Evolutionary conservation across 2,329 filamentous ascomycete genomes (phyloP).

Genomic region (Zasmidium citrigriseum): DNA sequence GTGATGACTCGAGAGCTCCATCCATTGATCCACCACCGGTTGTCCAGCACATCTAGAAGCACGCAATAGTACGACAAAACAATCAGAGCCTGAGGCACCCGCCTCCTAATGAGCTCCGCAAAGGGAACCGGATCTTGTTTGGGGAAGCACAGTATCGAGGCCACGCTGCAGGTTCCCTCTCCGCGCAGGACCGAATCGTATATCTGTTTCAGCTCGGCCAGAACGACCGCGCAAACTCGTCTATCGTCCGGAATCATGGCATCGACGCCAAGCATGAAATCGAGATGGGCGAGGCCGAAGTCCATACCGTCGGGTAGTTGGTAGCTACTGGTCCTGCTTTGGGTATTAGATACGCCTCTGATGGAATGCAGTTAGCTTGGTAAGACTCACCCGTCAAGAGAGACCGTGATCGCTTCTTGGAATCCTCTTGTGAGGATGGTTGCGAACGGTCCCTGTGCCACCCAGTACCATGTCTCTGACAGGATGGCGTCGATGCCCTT

Average conservation of each 20-base stretch:
- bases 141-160: slow-evolving; percentile 33
- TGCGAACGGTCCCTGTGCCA: slow-evolving; percentile 32
- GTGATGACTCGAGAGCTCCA: slow-evolving; percentile 28
- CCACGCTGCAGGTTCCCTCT: slow-evolving; percentile 22
- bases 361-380: background rate
- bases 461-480: slow-evolving; percentile 29
- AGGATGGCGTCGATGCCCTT: slow-evolving; percentile 28
- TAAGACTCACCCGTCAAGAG: slow-evolving; percentile 10
- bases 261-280: slow-evolving; percentile 34
- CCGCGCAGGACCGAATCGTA: slow-evolving; percentile 23
- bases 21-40: slow-evolving; percentile 32
- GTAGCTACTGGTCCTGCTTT: slow-evolving; percentile 10
- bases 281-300: slow-evolving; percentile 33
- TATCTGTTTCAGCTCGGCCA: slow-evolving; percentile 30
- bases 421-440: slow-evolving; percentile 29
- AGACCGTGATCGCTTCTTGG: slow-evolving; percentile 14
- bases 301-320: slow-evolving; percentile 30
- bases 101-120: slow-evolving; percentile 26
- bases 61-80: slow-evolving; percentile 34
- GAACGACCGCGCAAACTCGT: slow-evolving; percentile 25
- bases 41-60: slow-evolving; percentile 30
- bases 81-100: slow-evolving; percentile 32
- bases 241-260: slow-evolving; percentile 31
- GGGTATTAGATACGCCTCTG: background rate
- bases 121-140: slow-evolving; percentile 30